Percentiles rank a stretch among this genome's conserved stretches.
These are phyloP conservation scores for Fomitopsis palustris DNA, from an alignment of 1,284 basidiomycete species.

Conservation along the genomic window DNA sequence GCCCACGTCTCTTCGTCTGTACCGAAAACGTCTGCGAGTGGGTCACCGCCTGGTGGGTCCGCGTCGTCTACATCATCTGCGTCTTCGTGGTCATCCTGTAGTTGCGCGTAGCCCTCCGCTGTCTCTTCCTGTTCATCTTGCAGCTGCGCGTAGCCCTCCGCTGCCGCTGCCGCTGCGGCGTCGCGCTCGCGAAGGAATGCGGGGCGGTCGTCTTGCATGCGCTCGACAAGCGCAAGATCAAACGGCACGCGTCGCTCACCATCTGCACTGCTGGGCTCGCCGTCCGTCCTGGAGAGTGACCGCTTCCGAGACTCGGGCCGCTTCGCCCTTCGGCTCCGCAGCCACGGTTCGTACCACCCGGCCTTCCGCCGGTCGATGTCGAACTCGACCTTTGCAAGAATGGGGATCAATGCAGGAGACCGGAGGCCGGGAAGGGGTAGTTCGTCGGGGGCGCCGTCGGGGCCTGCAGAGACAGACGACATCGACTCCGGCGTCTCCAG, in stretches of 20 bases:
- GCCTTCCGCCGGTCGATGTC: constrained; percentile 76
- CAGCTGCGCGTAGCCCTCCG: constrained; percentile 32
- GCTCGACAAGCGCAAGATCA: constrained; percentile 47
- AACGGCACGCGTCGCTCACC: constrained; percentile 35
- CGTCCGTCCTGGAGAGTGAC: constrained; percentile 19
- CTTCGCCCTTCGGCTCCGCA: constrained; percentile 58
- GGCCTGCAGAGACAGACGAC: constrained; percentile 34
- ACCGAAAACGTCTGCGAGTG: constrained; percentile 48
- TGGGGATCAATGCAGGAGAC: constrained; percentile 65
- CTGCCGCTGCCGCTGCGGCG: constrained; percentile 16
- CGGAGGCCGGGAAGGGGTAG: constrained; percentile 63
- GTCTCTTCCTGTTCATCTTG: constrained; percentile 26
- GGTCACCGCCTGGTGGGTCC: constrained; percentile 28
- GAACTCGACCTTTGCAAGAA: constrained; percentile 86
- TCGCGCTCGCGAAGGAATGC: constrained; percentile 23
- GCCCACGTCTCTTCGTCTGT: constrained; percentile 61
- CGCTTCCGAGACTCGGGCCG: constrained; percentile 39
- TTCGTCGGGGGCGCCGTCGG: constrained; percentile 37
- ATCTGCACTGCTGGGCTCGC: constrained; percentile 11
- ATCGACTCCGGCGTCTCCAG: constrained; percentile 56
- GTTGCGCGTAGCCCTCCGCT: constrained; percentile 15
- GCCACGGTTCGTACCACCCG: constrained; percentile 81
- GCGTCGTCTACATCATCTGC: constrained; percentile 24
- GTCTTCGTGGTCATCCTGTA: constrained; percentile 14
- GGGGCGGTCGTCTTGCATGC: constrained; percentile 37